Percentiles rank a stretch among this genome's conserved stretches.
Conservation (phyloP, 2,329 filamentous ascomycete genomes). For the Fusarium ramigenum region DNA sequence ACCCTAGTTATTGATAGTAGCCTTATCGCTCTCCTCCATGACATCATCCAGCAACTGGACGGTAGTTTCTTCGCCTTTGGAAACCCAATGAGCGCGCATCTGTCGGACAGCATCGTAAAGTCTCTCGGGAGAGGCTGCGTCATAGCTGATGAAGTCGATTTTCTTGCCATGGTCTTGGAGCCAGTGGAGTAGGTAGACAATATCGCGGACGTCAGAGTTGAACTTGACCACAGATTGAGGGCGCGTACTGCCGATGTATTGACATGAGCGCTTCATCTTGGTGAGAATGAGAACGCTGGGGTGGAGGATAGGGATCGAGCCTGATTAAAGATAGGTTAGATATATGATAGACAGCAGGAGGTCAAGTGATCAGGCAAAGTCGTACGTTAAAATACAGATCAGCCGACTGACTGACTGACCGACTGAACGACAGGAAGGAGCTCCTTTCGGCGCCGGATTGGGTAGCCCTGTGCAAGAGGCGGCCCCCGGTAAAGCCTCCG, state of each 20-base stretch:
- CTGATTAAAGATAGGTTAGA: background rate
- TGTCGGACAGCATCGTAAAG: background rate
- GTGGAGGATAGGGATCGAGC: fast-evolving
- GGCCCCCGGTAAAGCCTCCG: too few relatives aligned
- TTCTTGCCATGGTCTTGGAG: background rate
- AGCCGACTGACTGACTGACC: fast-evolving
- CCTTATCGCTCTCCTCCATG: background rate
- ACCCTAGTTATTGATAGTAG: too few relatives aligned
- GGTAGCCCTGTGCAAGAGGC: too few relatives aligned
- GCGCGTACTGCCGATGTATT: background rate
- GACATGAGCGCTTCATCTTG: background rate
- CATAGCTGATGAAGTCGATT: background rate
- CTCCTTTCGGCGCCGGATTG: too few relatives aligned
- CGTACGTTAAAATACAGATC: background rate
- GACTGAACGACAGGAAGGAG: too few relatives aligned
- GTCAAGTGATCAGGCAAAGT: background rate
- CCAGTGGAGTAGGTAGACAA: background rate
- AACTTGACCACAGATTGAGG: background rate
- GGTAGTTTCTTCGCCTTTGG: fast-evolving
- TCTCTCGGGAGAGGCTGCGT: background rate
- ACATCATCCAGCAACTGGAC: background rate
- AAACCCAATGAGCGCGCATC: background rate
- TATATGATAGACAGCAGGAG: fast-evolving
- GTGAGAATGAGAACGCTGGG: background rate
- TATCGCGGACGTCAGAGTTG: background rate